Conservation (phyloP, 306 rosid species). For the Ceratonia siliqua region DNA sequence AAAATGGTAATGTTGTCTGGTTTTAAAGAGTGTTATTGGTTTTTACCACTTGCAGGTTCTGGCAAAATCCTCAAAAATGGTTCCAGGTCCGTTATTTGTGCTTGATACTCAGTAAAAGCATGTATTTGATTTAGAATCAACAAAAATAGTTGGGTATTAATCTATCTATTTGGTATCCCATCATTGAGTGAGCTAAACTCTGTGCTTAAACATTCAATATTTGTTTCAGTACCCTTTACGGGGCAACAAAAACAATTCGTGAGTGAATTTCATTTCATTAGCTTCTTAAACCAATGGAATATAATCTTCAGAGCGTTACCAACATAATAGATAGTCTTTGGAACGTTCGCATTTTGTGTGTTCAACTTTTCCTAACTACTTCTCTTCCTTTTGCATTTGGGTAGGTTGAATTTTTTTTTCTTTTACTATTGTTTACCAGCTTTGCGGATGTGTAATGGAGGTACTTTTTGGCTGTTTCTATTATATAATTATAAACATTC, state of each 20-base stretch:
- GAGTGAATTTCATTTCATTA: slow-evolving; percentile 1
- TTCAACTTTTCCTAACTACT: neutral
- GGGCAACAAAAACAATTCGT: neutral
- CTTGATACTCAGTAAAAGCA: slow-evolving; percentile 11
- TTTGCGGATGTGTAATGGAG: slow-evolving; percentile 2
- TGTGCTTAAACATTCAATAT: neutral
- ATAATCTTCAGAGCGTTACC: neutral
- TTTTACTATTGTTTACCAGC: neutral
- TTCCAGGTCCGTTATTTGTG: slow-evolving; percentile 70
- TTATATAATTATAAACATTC: neutral
- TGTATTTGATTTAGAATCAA: neutral
- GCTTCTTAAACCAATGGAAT: neutral
- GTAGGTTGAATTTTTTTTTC: neutral
- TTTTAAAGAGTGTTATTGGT: slow-evolving; percentile 11
- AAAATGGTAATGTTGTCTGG: neutral
- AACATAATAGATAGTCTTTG: neutral
- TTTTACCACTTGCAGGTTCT: slow-evolving; percentile 65
- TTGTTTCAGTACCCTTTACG: neutral
- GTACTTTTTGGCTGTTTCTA: slow-evolving; percentile 4
- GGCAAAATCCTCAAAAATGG: slow-evolving; percentile 98
- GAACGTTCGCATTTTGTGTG: slow-evolving; percentile 4
- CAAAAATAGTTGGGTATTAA: neutral
- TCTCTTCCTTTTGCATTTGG: neutral
- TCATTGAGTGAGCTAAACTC: neutral
- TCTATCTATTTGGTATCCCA: neutral